phyloP scores from a whole-genome alignment of 2,329 filamentous ascomycete species.

The Furcasterigmium sp. region DNA sequence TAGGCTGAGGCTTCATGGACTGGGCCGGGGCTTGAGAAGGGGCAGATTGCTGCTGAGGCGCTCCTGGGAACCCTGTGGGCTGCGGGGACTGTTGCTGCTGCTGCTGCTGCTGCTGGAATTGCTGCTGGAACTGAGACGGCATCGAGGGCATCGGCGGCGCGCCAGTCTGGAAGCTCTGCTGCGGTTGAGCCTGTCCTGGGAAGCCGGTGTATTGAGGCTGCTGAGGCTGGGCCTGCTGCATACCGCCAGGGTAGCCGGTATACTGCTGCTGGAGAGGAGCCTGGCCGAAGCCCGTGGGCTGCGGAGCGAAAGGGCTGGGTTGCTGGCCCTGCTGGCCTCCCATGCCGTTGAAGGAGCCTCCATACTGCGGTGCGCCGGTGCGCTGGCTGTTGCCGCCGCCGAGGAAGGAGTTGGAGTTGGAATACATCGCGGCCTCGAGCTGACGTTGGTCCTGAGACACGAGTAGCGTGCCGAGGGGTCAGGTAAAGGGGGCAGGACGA shows the following conservation, averaged over 20 bases:
- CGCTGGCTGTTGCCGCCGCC: conserved; percentile 73
- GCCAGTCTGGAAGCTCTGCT: conserved; percentile 57
- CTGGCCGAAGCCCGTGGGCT: conserved; percentile 56
- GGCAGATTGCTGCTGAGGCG: conserved; percentile 28
- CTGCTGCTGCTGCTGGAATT: conserved; percentile 48
- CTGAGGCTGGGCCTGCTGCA: conserved; percentile 52
- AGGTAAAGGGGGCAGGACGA: background rate
- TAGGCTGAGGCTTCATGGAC: conserved; percentile 60
- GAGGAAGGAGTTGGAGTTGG: conserved; percentile 79
- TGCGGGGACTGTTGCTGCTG: conserved; percentile 37
- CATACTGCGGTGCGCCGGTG: conserved; percentile 59
- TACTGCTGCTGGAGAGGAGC: conserved; percentile 51
- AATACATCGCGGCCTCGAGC: conserved; percentile 63
- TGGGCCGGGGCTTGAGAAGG: conserved; percentile 43
- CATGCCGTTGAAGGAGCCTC: conserved; percentile 39
- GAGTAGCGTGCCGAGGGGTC: background rate
- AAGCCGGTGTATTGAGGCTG: conserved; percentile 48
- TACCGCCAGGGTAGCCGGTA: conserved; percentile 54
- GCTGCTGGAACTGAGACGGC: conserved; percentile 55
- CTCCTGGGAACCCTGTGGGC: conserved; percentile 38
- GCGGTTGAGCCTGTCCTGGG: conserved; percentile 39
- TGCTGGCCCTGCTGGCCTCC: conserved; percentile 46
- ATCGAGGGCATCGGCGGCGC: conserved; percentile 56
- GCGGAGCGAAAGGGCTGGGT: conserved; percentile 49
- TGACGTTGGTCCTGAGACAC: conserved; percentile 7